Conservation (phyloP, 1,284 basidiomycete genomes). For the Rhodotorula sp. region DNA sequence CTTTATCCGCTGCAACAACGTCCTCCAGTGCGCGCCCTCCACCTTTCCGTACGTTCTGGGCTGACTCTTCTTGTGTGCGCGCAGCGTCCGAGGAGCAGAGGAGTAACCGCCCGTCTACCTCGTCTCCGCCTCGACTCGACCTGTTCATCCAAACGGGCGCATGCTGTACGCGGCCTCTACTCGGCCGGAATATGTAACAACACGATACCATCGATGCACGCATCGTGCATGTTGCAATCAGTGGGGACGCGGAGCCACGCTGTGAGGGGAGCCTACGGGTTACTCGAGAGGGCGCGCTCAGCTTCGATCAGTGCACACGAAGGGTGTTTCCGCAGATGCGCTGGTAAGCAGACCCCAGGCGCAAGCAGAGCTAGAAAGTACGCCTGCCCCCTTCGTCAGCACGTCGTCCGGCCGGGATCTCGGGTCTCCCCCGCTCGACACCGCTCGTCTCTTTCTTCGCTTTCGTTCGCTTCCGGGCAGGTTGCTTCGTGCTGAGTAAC, state of each 20-base stretch:
- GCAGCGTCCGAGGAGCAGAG: slow-evolving; percentile 35
- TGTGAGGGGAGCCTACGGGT: too few species aligned
- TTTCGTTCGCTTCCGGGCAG: too few species aligned
- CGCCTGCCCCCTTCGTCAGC: too few species aligned
- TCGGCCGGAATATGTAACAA: background rate
- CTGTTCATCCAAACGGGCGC: background rate
- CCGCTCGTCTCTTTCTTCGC: background rate
- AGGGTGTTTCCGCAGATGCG: too few species aligned
- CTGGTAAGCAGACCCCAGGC: too few species aligned
- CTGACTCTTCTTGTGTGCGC: background rate
- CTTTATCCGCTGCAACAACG: slow-evolving; percentile 72
- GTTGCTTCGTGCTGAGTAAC: too few species aligned
- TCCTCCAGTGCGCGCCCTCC: slow-evolving; percentile 40
- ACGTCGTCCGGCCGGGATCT: background rate
- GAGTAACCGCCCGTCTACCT: slow-evolving; percentile 5
- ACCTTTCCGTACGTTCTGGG: fast-evolving
- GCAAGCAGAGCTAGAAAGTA: too few species aligned
- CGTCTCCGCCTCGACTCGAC: background rate
- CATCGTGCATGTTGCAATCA: too few species aligned
- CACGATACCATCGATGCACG: background rate
- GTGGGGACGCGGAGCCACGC: too few species aligned
- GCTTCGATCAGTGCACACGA: too few species aligned
- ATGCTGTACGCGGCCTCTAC: background rate
- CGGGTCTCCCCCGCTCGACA: too few species aligned
- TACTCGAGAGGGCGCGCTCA: too few species aligned